These are phyloP conservation scores for Penicillium parvum DNA, from an alignment of 495 filamentous ascomycete species.

Conservation along the genomic window DNA sequence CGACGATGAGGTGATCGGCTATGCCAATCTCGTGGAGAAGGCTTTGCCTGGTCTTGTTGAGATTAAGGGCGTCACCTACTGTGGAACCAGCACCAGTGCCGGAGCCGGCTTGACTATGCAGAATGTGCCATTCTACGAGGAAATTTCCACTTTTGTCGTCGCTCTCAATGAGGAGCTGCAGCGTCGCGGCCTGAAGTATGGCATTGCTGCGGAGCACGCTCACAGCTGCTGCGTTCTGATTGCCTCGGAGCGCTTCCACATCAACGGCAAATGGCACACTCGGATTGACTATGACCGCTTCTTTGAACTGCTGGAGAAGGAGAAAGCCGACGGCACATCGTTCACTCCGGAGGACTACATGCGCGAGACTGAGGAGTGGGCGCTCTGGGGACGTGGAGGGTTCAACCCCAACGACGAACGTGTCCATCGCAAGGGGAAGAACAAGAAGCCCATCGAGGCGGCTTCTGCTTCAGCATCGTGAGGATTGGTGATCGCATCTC, in stretches of 20 bases:
- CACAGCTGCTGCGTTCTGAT: constrained; percentile 91
- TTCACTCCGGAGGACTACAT: constrained; percentile 91
- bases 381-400: constrained; percentile 87
- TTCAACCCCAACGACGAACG: constrained; percentile 89
- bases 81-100: constrained; percentile 76
- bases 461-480: too few species aligned
- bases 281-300: constrained; percentile 85
- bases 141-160: constrained; percentile 75
- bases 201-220: constrained; percentile 89
- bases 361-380: constrained; percentile 85
- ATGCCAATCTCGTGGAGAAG: constrained; percentile 80
- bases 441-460: too few species aligned
- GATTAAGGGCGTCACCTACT: constrained; percentile 95
- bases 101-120: constrained; percentile 87
- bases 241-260: constrained; percentile 68
- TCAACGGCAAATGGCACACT: constrained; percentile 81
- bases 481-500: too few species aligned
- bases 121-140: constrained; percentile 92
- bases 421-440: constrained; percentile 76
- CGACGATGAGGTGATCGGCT: constrained; percentile 85
- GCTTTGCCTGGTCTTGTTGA: constrained; percentile 88
- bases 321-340: constrained; percentile 49
- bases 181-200: constrained; percentile 69
- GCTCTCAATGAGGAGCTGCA: constrained; percentile 63
- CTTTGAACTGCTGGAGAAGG: constrained; percentile 74